Conservation (phyloP, 2,329 filamentous ascomycete species). For the Fusarium penzigii region DNA sequence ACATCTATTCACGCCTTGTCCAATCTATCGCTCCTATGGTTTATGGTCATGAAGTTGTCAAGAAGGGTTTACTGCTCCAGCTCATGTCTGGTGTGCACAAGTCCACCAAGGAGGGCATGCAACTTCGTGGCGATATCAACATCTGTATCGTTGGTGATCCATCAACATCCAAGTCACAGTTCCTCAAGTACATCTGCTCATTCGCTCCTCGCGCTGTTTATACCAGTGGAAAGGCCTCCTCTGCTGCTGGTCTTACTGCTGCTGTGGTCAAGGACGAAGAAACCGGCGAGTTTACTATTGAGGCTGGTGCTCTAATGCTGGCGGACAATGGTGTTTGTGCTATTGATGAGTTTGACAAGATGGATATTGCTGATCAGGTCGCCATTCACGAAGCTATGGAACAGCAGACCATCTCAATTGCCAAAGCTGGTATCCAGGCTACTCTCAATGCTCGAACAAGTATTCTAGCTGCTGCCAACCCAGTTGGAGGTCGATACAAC, state of each 20-base stretch:
- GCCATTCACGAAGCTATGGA: conserved; percentile 99
- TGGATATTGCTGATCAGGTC: conserved; percentile 96
- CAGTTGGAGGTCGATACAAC: conserved; percentile 95
- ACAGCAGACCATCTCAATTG: conserved; percentile 98
- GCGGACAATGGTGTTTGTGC: conserved; percentile 96
- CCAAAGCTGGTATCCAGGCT: conserved; percentile 96
- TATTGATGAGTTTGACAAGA: conserved; percentile 99
- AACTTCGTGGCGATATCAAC: conserved; percentile 95
- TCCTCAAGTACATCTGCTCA: conserved; percentile 96
- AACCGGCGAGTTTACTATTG: conserved; percentile 97
- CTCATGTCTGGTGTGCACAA: conserved; percentile 96
- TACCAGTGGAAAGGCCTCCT: conserved; percentile 96
- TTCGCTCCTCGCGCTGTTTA: conserved; percentile 97
- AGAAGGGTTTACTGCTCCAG: conserved; percentile 92
- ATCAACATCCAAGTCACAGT: conserved; percentile 96
- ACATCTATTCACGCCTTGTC: conserved; percentile 91
- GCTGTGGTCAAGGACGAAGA: conserved; percentile 98
- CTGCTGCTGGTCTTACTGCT: conserved; percentile 93
- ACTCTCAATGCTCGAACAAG: conserved; percentile 94
- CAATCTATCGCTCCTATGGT: conserved; percentile 96
- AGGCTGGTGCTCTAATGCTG: conserved; percentile 96
- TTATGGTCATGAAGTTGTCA: conserved; percentile 95
- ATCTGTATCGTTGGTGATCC: conserved; percentile 98
- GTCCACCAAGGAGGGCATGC: conserved; percentile 89
- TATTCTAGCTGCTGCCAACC: conserved; percentile 94